Base-by-base conservation (phyloP, 2,329 filamentous ascomycete genomes). In the Claviceps sp. region DNA sequence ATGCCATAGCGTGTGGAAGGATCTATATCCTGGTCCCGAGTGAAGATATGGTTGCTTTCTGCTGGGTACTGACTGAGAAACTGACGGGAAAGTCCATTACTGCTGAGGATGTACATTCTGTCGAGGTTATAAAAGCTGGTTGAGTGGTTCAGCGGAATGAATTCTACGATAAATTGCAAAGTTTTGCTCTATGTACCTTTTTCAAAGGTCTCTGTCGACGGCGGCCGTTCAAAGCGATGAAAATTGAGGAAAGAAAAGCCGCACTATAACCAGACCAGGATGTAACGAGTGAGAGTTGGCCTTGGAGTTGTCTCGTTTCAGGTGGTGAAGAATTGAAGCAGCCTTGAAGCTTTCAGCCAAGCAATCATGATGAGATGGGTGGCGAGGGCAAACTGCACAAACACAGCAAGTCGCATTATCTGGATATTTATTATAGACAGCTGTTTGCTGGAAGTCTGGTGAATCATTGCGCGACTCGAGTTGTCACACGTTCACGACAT, bases 1-100 rank as follows among this genome's bases (percentile, higher is more conserved):
- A 54, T 52, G 45, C 50, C 47, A 39, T 52, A 54, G 29, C 53
- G 50, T 23, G 50, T 36, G 7, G 44, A 26, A 42, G 53, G 47
- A 20, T 40, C 49, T 13, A 54, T 46, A 8, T 54, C 50, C 14
- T 49, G 34, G n/a, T 54, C 50, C 5, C 53, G 53, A n/a, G 44
- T 13, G 22, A 50, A 52, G 26, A 50, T 22, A 42, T 52, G 47
- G 20, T 37, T 17, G 16, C 38, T 14, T 23, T 36, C 40, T 7
- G 52, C 13, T 4, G 42, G 13, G 20, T 43, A 17, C 20, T 26
- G 13, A 29, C 36, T 42, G 20, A 26, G 16, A 9, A 51, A 36
- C 17, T 36, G 43, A 6, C 34, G 38, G 4, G 45, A 11, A 7
- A 44, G 9, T 36, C 22, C 38, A 38, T 34, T 34, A 13, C 17